These are phyloP conservation scores for Sorghum bicolor DNA, from an alignment of 176 grass and related monocot species.

Conservation along the genomic window Sorghum_bicolor_NCBIv3 NC_012879.2:56509501-56510000, in stretches of 20 bases:
- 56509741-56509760: not conserved
- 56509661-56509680: constrained; percentile 97
- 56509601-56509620: constrained; percentile 39
- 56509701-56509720: not conserved
- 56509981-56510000: constrained; percentile 95
- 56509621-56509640: constrained; percentile 65
- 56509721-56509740: constrained; percentile 8
- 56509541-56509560: constrained; percentile 41
- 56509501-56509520: not conserved
- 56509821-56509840: constrained; percentile 88
- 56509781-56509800: constrained; percentile 98
- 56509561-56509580: constrained; percentile 87
- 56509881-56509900: constrained; percentile 20
- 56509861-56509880: constrained; percentile 56
- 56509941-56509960: constrained; percentile 70
- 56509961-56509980: constrained; percentile 96
- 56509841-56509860: constrained; percentile 97
- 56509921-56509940: not conserved
- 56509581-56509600: constrained; percentile 79
- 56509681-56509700: constrained; percentile 16
- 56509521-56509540: not conserved
- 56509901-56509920: constrained; percentile 10
- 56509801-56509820: constrained; percentile 98
- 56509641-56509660: constrained; percentile 83
- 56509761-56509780: constrained; percentile 55